phyloP scores from a whole-genome alignment of 2,329 filamentous ascomycete species.

The Phyllachora maydis region DNA sequence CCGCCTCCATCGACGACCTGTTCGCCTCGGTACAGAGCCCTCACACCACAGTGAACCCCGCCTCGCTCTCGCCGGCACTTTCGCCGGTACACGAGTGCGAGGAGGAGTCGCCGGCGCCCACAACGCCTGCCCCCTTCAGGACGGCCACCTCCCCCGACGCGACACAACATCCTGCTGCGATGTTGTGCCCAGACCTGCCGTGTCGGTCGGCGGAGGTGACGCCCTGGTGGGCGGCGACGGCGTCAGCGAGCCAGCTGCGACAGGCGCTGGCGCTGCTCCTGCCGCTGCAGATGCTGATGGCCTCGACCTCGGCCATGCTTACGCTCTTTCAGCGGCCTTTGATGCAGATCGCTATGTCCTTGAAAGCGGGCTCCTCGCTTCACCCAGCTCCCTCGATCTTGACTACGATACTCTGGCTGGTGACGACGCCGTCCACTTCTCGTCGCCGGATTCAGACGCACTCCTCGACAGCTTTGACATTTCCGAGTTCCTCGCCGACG shows the following conservation, averaged over 20 bases:
- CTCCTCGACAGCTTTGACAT: conserved; percentile 26
- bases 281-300: conserved; percentile 38
- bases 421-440: conserved; percentile 26
- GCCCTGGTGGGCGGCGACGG: conserved; percentile 18
- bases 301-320: conserved; percentile 49
- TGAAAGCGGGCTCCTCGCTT: conserved; percentile 59
- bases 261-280: conserved; percentile 22
- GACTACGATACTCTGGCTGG: conserved; percentile 46
- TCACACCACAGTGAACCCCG: conserved; percentile 39
- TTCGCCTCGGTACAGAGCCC: conserved; percentile 18
- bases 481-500: conserved; percentile 34
- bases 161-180: conserved; percentile 99
- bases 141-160: conserved; percentile 45
- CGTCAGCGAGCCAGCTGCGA: conserved; percentile 18
- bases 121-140: conserved; percentile 5
- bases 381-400: conserved; percentile 44
- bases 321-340: conserved; percentile 47
- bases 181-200: conserved; percentile 96
- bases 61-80: conserved; percentile 37
- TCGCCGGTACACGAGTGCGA: conserved; percentile 26
- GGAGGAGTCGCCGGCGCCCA: conserved; percentile 8
- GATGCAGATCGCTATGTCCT: conserved; percentile 55
- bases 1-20: conserved; percentile 18
- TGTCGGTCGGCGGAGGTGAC: conserved; percentile 71
- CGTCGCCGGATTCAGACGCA: conserved; percentile 17